Evolutionary conservation across 805 yeast genomes (phyloP), one percentile per base, ranked within the genome.

Genomic region (Wickerhamomyces subpelliculosus): DNA sequence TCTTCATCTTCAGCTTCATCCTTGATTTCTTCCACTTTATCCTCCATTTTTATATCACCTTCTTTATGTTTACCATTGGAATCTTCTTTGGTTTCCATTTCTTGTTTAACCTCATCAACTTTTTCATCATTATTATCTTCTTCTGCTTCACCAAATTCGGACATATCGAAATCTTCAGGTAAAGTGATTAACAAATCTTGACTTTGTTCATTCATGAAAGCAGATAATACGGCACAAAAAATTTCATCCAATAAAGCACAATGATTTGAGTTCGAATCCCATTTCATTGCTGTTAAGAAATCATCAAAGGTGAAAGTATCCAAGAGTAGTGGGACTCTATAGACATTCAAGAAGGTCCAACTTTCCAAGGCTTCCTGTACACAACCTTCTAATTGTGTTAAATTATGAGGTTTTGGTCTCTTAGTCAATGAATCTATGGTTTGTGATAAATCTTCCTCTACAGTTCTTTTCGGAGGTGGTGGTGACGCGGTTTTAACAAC

Each of bases 231-330:
- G 4, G 81, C 71, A 57, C 89, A 79, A 63, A 80, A 83, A 6
- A 85, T 68, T 56, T 81, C 90, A 46, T 77, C 73, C 24, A 84
- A 52, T 26, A 82, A 54, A 10, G 61, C 66, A 47, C 84, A 75
- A 27, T 74, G 58, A 3, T 69, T 58, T 3, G 61, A 79, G 65
- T 27, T 64, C 62, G 61, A 81, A 55, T 10, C 76, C 59, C 59
- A 54, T n/a, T 38, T 47, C 45, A 54, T 39, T 1, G 59, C 79
- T 38, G 75, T 73, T 8, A 81, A 54, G 50, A 75, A 84, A 47
- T 82, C 94, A 60, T 86, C 96, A 61, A 83, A 84, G 0, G 90
- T 80, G 49, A 84, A 80, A 0, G 82, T 72, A 49, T 81, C 87
- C n/a, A 87, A 60, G 5, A 70, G 54, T 24, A 86, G 61, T 1